These are phyloP conservation scores for Annulohypoxylon truncatum DNA, from an alignment of 2,329 filamentous ascomycete species.

Conservation along the genomic window DNA sequence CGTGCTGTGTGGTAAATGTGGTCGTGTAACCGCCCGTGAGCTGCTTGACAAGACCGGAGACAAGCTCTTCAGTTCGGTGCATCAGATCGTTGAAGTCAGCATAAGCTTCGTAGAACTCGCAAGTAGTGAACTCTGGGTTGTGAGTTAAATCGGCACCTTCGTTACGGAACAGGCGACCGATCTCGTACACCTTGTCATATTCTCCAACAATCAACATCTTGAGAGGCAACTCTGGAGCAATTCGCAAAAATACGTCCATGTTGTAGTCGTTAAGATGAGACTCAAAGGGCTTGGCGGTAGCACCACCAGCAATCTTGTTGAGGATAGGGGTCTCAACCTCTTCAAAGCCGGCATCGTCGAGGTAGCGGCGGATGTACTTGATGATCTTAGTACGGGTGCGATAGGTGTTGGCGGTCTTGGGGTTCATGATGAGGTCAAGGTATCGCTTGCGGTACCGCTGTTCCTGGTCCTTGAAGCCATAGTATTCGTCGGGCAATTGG, in stretches of 20 bases:
- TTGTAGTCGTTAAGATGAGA: slow-evolving; percentile 97
- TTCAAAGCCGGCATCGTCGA: slow-evolving; percentile 87
- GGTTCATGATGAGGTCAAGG: slow-evolving; percentile 97
- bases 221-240: slow-evolving; percentile 94
- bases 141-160: slow-evolving; percentile 93
- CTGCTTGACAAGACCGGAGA: slow-evolving; percentile 88
- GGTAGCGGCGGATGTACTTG: slow-evolving; percentile 87
- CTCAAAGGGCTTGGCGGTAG: slow-evolving; percentile 92
- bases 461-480: slow-evolving; percentile 95
- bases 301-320: slow-evolving; percentile 94
- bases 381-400: slow-evolving; percentile 88
- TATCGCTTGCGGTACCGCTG: slow-evolving; percentile 93
- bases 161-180: slow-evolving; percentile 95
- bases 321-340: slow-evolving; percentile 99
- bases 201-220: slow-evolving; percentile 97
- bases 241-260: slow-evolving; percentile 93
- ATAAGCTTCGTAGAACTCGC: slow-evolving; percentile 97
- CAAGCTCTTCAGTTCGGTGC: slow-evolving; percentile 91
- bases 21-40: slow-evolving; percentile 88
- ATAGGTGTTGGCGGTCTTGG: slow-evolving; percentile 84
- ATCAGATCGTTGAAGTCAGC: slow-evolving; percentile 92
- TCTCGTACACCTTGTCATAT: slow-evolving; percentile 93
- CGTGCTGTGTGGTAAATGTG: slow-evolving; percentile 85
- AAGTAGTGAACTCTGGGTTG: slow-evolving; percentile 98
- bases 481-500: slow-evolving; percentile 88